Conservation (phyloP, 805 yeast genomes). For the Helenozyma baotianmanensis region DNA sequence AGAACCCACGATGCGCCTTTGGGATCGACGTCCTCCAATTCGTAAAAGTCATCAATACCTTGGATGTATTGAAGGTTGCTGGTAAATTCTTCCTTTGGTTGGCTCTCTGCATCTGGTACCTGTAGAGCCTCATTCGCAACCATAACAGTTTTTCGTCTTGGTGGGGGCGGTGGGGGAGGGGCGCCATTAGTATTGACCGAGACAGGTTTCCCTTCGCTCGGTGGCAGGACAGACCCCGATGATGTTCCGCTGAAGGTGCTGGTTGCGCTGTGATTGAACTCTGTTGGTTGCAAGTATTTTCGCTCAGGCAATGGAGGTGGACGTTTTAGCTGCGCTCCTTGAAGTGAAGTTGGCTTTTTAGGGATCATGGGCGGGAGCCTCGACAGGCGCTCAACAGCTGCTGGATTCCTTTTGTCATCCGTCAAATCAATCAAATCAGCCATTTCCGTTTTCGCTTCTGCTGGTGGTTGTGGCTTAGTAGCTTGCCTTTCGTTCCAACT, state of each 20-base stretch:
- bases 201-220: too few species aligned
- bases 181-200: background rate
- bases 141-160: too few species aligned
- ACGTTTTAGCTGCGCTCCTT: constrained; percentile 24
- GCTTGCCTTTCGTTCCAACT: constrained; percentile 12
- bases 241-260: too few species aligned
- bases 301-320: constrained; percentile 34
- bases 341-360: constrained; percentile 40
- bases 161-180: constrained; percentile 29
- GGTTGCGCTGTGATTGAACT: too few species aligned
- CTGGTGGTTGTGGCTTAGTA: too few species aligned
- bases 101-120: too few species aligned
- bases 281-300: constrained; percentile 2
- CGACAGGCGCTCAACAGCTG: constrained; percentile 6
- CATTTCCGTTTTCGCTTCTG: constrained; percentile 5
- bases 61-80: too few species aligned
- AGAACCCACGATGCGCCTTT: constrained; percentile 37
- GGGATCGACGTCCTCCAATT: constrained; percentile 33
- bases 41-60: constrained; percentile 22
- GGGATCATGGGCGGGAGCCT: constrained; percentile 44
- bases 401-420: constrained; percentile 12
- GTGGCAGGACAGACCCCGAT: too few species aligned
- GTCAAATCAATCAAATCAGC: constrained; percentile 38
- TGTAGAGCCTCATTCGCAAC: background rate
- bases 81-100: too few species aligned